These are phyloP conservation scores for Fusarium sp. DNA, from an alignment of 2,329 filamentous ascomycete genomes.

Conservation along the genomic window DNA sequence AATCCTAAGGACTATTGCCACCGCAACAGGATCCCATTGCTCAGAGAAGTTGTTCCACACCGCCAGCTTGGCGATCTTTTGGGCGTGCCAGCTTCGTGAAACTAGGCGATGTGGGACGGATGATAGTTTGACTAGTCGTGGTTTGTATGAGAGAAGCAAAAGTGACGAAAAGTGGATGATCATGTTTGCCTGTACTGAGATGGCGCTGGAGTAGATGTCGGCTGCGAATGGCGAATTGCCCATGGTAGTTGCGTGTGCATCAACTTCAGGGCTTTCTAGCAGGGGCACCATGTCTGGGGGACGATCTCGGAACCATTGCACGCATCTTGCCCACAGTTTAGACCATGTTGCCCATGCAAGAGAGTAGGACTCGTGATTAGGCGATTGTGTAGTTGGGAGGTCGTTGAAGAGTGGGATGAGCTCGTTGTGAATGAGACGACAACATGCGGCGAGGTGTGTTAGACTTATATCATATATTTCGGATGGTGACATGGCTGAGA, in stretches of 20 bases:
- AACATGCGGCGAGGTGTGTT: conserved; percentile 15
- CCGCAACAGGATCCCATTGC: conserved; percentile 54
- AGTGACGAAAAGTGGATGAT: conserved; percentile 18
- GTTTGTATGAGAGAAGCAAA: conserved; percentile 16
- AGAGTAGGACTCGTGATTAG: conserved; percentile 17
- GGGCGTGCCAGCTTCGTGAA: conserved; percentile 47
- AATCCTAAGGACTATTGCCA: conserved; percentile 48
- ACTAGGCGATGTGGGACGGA: conserved; percentile 3
- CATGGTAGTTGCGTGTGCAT: neutral
- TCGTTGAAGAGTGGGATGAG: conserved; percentile 19
- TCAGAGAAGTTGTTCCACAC: conserved; percentile 51
- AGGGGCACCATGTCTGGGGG: conserved; percentile 23
- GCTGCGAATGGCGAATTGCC: conserved; percentile 18
- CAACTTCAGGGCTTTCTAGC: conserved; percentile 13
- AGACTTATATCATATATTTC: conserved; percentile 14
- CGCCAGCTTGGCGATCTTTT: conserved; percentile 51
- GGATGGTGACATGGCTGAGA: neutral
- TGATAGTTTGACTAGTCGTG: conserved; percentile 15
- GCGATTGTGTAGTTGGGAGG: conserved; percentile 7
- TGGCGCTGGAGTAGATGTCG: conserved; percentile 24
- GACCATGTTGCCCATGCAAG: conserved; percentile 25
- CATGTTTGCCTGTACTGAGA: conserved; percentile 19
- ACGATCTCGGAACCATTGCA: conserved; percentile 28
- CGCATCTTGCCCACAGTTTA: conserved; percentile 14
- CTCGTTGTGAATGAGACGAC: conserved; percentile 7